Percentiles rank a stretch among this genome's conserved stretches.
Conservation (phyloP, 2,329 filamentous ascomycete genomes). For the Triangularia setosa region DNA sequence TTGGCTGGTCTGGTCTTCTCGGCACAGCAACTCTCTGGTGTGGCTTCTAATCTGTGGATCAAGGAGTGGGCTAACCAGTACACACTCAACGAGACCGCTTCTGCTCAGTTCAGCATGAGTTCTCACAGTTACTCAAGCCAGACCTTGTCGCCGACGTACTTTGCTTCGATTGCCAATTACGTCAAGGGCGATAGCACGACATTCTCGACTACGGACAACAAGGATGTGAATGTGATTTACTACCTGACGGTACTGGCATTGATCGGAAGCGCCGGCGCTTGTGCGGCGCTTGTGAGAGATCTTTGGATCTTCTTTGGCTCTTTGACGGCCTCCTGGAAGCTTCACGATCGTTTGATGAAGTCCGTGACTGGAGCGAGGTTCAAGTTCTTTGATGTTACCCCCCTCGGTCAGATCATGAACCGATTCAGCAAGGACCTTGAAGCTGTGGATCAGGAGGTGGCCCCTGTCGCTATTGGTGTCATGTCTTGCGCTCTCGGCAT, state of each 20-base stretch:
- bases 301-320: constrained; percentile 90
- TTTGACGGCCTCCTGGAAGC: constrained; percentile 76
- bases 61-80: constrained; percentile 94
- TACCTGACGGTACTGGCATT: constrained; percentile 80
- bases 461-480: constrained; percentile 78
- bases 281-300: constrained; percentile 79
- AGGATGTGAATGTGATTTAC: constrained; percentile 74
- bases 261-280: constrained; percentile 72
- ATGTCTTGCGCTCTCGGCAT: constrained; percentile 64
- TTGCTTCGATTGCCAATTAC: constrained; percentile 39
- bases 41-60: constrained; percentile 93
- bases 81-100: constrained; percentile 39
- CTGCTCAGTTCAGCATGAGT: constrained; percentile 32
- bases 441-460: constrained; percentile 91
- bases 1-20: constrained; percentile 70
- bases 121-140: constrained; percentile 35
- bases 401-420: constrained; percentile 95
- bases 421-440: constrained; percentile 98
- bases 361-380: constrained; percentile 86
- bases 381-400: constrained; percentile 96
- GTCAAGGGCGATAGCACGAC: constrained; percentile 36
- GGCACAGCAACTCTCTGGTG: constrained; percentile 77
- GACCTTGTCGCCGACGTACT: constrained; percentile 36
- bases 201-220: constrained; percentile 31
- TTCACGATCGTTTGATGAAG: constrained; percentile 75